phyloP scores from a whole-genome alignment of 306 rosid species.

The Glycyrrhiza uralensis region DNA sequence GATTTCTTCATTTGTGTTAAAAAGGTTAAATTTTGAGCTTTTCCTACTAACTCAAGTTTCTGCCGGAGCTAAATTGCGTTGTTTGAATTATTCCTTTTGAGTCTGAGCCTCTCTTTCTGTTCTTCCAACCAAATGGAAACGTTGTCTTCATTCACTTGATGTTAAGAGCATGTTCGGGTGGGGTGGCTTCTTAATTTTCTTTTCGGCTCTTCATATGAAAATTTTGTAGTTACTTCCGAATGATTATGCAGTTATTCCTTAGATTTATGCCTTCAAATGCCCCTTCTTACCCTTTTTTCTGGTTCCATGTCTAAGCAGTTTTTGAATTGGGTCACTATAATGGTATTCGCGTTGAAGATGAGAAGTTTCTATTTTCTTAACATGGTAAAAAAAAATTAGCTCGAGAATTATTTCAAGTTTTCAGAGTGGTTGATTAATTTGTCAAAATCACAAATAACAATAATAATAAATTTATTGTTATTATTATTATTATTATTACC shows the following conservation, averaged over 20 bases:
- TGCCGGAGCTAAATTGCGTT: constrained; percentile 6
- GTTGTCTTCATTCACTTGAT: neutral
- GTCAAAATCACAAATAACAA: neutral
- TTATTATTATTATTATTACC: no score
- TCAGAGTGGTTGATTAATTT: neutral
- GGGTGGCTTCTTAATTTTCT: neutral
- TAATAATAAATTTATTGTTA: no score
- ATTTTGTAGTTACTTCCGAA: neutral
- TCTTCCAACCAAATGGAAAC: neutral
- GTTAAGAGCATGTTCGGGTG: no score
- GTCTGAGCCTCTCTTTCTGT: neutral
- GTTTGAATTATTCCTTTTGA: neutral
- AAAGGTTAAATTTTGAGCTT: constrained; percentile 19
- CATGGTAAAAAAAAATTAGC: neutral
- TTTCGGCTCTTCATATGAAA: no score
- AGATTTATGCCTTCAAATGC: constrained; percentile 6
- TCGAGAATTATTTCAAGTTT: neutral
- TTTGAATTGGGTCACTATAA: no score
- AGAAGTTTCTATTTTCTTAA: neutral
- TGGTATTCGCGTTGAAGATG: neutral
- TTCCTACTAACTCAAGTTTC: constrained; percentile 13
- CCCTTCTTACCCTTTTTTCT: no score
- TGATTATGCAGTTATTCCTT: constrained; percentile 17
- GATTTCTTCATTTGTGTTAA: constrained; percentile 5
- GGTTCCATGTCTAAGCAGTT: no score